Conservation (phyloP, 1,284 basidiomycete species). For the Irpex rosettiformis region DNA sequence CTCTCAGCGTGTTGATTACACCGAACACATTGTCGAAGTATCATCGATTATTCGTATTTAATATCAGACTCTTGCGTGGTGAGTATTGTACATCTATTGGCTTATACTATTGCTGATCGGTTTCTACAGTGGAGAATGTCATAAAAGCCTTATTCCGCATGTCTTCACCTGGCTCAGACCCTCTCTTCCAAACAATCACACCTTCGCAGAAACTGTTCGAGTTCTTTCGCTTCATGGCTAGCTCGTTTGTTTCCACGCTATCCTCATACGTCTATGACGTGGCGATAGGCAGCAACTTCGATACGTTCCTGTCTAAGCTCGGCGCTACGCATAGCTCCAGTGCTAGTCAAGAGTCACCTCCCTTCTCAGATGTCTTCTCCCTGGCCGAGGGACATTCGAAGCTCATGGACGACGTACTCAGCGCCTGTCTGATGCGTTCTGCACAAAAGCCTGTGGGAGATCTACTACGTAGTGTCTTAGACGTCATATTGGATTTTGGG, state of each 20-base stretch:
- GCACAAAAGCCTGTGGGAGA: slow-evolving; percentile 67
- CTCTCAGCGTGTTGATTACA: slow-evolving; percentile 70
- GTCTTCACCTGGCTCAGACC: slow-evolving; percentile 36
- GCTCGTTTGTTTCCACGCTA: slow-evolving; percentile 64
- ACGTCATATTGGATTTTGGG: slow-evolving; percentile 68
- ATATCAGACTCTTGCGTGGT: slow-evolving; percentile 78
- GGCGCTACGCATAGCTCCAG: slow-evolving; percentile 15
- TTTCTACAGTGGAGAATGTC: slow-evolving; percentile 62
- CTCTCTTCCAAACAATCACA: slow-evolving; percentile 59
- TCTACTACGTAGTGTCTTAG: slow-evolving; percentile 61
- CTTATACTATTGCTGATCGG: neutral
- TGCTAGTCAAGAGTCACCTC: neutral
- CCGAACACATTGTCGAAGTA: slow-evolving; percentile 75
- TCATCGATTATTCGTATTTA: slow-evolving; percentile 75
- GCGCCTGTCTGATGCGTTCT: slow-evolving; percentile 73
- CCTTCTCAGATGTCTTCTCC: slow-evolving; percentile 72
- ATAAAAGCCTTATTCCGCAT: slow-evolving; percentile 65
- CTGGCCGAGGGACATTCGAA: slow-evolving; percentile 68
- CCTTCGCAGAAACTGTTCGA: slow-evolving; percentile 51
- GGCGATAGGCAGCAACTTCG: slow-evolving; percentile 73
- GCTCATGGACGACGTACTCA: slow-evolving; percentile 73
- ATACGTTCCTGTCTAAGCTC: slow-evolving; percentile 50
- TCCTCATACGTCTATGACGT: slow-evolving; percentile 73
- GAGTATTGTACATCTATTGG: slow-evolving; percentile 13
- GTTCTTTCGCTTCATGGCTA: slow-evolving; percentile 70